These are phyloP conservation scores for Trebouxia sp. DNA, from an alignment of 139 green algal genomes.

Conservation along the genomic window DNA sequence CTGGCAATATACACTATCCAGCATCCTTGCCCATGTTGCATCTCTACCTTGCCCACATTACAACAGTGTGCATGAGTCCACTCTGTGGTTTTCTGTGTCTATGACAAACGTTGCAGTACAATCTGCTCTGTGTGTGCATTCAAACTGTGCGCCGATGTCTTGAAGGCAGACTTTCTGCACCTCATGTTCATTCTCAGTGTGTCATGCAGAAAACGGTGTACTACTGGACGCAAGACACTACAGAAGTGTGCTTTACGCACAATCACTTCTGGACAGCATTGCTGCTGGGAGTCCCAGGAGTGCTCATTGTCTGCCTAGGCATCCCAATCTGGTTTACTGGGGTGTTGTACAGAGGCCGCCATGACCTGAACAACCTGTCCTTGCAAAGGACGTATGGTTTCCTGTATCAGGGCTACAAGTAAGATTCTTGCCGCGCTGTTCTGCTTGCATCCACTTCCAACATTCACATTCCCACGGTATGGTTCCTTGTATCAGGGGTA, in stretches of 20 bases:
- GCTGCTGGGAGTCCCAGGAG: constrained; percentile 1
- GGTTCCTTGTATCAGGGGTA: too few relatives aligned
- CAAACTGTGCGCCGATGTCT: too few relatives aligned
- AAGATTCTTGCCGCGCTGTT: background rate
- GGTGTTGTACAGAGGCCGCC: background rate
- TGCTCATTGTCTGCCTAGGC: constrained; percentile 9
- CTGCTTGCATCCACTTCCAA: too few relatives aligned
- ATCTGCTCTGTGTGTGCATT: too few relatives aligned
- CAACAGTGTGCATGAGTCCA: too few relatives aligned
- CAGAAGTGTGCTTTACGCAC: constrained; percentile 13
- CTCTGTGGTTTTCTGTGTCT: too few relatives aligned
- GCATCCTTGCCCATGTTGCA: too few relatives aligned
- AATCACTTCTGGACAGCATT: constrained; percentile 25
- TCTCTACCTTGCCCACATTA: too few relatives aligned
- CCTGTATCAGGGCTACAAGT: constrained; percentile 24
- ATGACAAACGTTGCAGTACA: too few relatives aligned
- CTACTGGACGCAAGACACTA: constrained; percentile 27
- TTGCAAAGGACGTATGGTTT: constrained; percentile 23
- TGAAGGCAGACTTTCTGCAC: too few relatives aligned
- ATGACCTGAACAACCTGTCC: background rate
- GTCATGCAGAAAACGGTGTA: constrained; percentile 6
- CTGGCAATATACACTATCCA: too few relatives aligned
- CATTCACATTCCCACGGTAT: too few relatives aligned
- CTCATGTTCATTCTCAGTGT: background rate
- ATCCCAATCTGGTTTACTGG: constrained; percentile 27